Conservation (phyloP, 805 yeast species). For the Kuraishia hungarica region DNA sequence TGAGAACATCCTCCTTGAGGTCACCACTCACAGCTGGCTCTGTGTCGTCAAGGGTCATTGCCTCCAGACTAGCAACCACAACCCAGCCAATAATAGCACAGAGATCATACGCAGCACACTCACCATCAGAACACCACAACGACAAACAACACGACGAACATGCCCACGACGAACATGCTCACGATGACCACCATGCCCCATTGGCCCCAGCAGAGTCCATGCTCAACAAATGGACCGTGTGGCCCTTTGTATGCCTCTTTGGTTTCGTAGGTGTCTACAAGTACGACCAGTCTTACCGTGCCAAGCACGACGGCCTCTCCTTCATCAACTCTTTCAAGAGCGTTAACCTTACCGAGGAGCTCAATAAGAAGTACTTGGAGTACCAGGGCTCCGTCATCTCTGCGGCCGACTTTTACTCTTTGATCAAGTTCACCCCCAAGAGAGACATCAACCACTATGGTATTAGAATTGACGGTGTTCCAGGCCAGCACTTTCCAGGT, state of each 20-base stretch:
- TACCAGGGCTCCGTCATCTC: conserved; percentile 3
- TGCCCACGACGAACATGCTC: conserved; percentile 1
- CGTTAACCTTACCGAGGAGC: conserved; percentile 1
- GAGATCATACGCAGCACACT: conserved; percentile 1
- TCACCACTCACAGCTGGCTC: background rate
- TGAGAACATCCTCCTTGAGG: background rate
- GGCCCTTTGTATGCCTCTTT: conserved; percentile 3
- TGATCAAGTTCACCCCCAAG: conserved; percentile 5
- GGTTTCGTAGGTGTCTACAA: conserved; percentile 34
- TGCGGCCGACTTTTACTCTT: background rate
- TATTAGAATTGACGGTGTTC: conserved; percentile 18
- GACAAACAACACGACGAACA: conserved; percentile 1
- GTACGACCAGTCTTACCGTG: conserved; percentile 38
- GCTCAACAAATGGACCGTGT: conserved; percentile 4
- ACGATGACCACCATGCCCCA: conserved; percentile 6
- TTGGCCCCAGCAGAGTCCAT: conserved; percentile 6
- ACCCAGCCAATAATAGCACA: background rate
- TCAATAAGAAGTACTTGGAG: background rate
- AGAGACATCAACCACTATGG: conserved; percentile 6
- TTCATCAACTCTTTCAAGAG: background rate
- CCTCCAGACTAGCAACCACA: background rate
- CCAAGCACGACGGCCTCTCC: conserved; percentile 23
- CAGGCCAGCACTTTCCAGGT: conserved; percentile 20
- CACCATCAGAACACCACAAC: background rate
- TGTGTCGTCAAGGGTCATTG: background rate